A percentile compares a stretch with the other conserved stretches of the same genome.
phyloP scores from a whole-genome alignment of 371 early-diverging fungal genomes.

The Mortierella sp. region DNA sequence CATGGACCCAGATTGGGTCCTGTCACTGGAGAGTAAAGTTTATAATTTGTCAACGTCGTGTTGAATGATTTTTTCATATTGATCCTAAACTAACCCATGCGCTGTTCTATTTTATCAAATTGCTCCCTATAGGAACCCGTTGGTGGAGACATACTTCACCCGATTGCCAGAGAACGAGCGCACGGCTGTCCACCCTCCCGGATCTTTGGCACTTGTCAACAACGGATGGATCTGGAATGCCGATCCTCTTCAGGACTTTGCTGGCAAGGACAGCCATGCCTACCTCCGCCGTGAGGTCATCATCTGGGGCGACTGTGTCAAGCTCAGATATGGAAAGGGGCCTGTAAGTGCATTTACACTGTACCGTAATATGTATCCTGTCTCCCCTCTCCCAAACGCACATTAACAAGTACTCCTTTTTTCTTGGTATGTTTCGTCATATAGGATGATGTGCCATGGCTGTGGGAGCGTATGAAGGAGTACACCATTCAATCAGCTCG shows the following conservation, averaged over 20 bases:
- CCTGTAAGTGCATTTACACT: constrained; percentile 61
- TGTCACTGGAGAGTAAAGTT: constrained; percentile 65
- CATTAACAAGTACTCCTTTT: not conserved
- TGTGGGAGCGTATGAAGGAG: constrained; percentile 93
- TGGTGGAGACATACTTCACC: constrained; percentile 95
- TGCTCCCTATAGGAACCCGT: constrained; percentile 68
- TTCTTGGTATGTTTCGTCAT: not conserved
- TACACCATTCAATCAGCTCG: constrained; percentile 92
- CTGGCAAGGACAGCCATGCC: constrained; percentile 85
- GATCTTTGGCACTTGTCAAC: constrained; percentile 84
- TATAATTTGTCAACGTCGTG: not conserved
- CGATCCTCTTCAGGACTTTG: constrained; percentile 94
- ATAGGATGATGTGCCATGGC: constrained; percentile 91
- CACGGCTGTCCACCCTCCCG: constrained; percentile 65
- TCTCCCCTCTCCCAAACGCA: not conserved
- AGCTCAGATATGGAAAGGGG: constrained; percentile 90
- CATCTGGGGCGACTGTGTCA: constrained; percentile 99
- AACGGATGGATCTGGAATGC: constrained; percentile 99
- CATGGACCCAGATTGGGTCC: constrained; percentile 73
- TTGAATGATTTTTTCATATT: not conserved
- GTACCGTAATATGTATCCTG: not conserved
- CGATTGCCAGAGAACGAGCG: constrained; percentile 66
- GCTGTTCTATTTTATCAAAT: not conserved
- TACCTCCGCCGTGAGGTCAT: constrained; percentile 96
- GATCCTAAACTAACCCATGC: not conserved